phyloP scores from a whole-genome alignment of 345 rosid genomes.

The Trapa incisa region DNA sequence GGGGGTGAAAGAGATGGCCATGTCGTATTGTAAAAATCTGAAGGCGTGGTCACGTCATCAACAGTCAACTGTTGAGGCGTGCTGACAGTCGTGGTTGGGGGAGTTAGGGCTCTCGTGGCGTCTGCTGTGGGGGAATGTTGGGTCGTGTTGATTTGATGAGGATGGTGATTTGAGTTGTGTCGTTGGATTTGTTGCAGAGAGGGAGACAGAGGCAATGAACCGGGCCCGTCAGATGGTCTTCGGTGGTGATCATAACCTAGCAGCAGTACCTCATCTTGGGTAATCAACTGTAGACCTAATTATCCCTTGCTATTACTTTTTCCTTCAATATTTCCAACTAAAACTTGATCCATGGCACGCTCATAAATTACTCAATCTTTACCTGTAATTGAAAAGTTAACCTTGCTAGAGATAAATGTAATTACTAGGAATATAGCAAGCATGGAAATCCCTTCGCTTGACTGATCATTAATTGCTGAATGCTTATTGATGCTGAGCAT shows the following conservation, averaged over 20 bases:
- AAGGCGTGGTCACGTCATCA: neutral
- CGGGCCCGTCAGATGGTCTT: constrained; percentile 96
- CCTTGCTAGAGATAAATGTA: too few relatives aligned
- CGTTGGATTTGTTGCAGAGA: constrained; percentile 43
- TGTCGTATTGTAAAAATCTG: neutral
- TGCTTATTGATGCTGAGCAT: too few relatives aligned
- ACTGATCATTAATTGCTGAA: too few relatives aligned
- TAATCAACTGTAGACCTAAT: neutral
- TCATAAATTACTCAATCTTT: neutral
- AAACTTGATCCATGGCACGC: too few relatives aligned
- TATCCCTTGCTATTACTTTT: constrained; percentile 1
- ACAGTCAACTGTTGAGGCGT: too few relatives aligned
- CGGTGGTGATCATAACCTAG: constrained; percentile 44
- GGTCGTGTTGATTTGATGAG: neutral
- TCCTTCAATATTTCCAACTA: neutral
- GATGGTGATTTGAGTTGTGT: constrained; percentile 14
- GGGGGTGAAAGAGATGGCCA: neutral
- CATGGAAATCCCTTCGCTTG: too few relatives aligned
- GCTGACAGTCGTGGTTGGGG: constrained; percentile 4
- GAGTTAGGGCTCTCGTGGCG: neutral
- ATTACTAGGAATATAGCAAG: too few relatives aligned
- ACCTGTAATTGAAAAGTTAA: too few relatives aligned
- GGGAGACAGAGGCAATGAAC: constrained; percentile 97
- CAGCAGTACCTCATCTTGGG: constrained; percentile 28
- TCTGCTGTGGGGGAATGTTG: neutral